Conservation (phyloP, 148 eudicot genomes). For the Bassia scoparia region DNA sequence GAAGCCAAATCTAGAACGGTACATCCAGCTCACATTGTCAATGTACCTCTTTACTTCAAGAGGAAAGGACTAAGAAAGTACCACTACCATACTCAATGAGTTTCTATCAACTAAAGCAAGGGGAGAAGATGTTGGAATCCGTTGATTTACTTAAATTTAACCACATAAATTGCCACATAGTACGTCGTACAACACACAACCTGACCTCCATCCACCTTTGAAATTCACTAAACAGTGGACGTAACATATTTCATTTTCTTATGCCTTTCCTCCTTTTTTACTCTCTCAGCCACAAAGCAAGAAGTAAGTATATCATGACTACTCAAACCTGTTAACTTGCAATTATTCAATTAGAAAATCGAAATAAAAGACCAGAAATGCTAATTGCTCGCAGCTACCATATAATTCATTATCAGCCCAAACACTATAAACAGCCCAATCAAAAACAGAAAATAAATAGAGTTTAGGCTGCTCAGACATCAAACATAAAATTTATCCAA, state of each 20-base stretch:
- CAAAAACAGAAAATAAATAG: too few relatives aligned
- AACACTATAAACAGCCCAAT: too few relatives aligned
- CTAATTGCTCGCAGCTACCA: too few relatives aligned
- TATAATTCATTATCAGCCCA: too few relatives aligned
- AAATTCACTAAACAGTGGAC: not conserved
- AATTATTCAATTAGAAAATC: not conserved
- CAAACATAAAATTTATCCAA: not conserved
- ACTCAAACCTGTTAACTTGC: not conserved
- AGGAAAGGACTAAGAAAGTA: constrained; percentile 5
- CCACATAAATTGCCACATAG: too few relatives aligned
- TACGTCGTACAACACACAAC: too few relatives aligned
- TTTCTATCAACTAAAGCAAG: too few relatives aligned
- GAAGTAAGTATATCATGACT: not conserved
- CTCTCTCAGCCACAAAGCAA: not conserved
- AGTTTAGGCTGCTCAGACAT: not conserved
- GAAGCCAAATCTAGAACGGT: not conserved
- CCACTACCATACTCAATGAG: not conserved
- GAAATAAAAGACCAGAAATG: too few relatives aligned
- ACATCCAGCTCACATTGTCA: constrained; percentile 22
- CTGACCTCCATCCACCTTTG: too few relatives aligned
- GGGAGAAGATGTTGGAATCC: too few relatives aligned
- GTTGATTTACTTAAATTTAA: too few relatives aligned
- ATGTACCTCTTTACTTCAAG: not conserved
- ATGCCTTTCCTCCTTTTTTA: not conserved
- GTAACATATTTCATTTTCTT: not conserved